Evolutionary conservation across 148 eudicot species (phyloP).

Genomic region (Rhododendron ferrugineum): DNA sequence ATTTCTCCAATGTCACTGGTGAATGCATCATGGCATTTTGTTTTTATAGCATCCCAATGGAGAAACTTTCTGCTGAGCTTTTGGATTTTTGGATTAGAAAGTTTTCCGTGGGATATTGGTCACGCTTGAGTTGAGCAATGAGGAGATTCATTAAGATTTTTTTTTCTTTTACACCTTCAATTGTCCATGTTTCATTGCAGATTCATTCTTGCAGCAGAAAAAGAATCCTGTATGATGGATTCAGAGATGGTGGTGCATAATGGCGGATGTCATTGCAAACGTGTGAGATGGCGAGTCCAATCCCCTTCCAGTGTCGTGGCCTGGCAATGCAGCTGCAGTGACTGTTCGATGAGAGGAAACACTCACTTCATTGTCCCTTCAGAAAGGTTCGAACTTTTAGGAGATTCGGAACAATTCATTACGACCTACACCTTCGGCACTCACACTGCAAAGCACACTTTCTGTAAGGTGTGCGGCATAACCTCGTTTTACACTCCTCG

Average conservation of each 20-base stretch:
- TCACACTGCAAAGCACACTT: constrained; percentile 78
- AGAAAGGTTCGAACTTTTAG: constrained; percentile 44
- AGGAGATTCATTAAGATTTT: neutral
- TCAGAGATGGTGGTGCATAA: constrained; percentile 41
- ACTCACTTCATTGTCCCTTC: constrained; percentile 64
- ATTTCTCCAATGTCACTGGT: neutral
- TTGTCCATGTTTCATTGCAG: neutral
- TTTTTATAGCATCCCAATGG: neutral
- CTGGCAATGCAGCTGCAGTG: constrained; percentile 82
- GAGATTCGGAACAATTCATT: constrained; percentile 51
- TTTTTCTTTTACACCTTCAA: neutral
- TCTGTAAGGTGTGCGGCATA: constrained; percentile 78
- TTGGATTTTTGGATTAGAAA: neutral
- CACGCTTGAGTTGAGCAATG: neutral
- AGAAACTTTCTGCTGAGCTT: neutral
- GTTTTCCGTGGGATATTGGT: neutral
- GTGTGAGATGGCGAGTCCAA: constrained; percentile 53
- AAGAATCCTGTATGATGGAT: constrained; percentile 19
- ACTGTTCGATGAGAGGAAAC: constrained; percentile 85
- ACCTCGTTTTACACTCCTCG: constrained; percentile 82
- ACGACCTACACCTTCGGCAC: constrained; percentile 81
- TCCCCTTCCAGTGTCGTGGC: constrained; percentile 50
- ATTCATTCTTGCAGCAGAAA: neutral
- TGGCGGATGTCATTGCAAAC: constrained; percentile 86
- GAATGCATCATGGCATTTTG: neutral